These are phyloP conservation scores for Xylariales sp. DNA, from an alignment of 2,329 filamentous ascomycete genomes.

Conservation along the genomic window DNA sequence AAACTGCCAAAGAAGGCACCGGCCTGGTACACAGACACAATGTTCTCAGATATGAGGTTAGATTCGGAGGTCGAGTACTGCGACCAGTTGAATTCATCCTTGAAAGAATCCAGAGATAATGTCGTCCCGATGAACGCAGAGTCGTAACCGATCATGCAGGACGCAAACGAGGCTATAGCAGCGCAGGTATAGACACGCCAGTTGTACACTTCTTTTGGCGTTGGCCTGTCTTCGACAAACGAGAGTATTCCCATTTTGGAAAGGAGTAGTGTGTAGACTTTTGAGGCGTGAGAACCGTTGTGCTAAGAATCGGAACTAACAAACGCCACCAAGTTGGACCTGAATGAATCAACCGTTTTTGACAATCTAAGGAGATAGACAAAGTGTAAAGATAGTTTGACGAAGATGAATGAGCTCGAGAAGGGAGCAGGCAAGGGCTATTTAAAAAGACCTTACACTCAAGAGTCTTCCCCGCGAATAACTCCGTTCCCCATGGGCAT, in stretches of 20 bases:
- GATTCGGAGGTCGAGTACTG: constrained; percentile 29
- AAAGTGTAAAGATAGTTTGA: too few species aligned
- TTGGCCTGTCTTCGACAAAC: constrained; percentile 4
- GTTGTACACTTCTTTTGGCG: constrained; percentile 6
- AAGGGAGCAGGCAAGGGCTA: too few species aligned
- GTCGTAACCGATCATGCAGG: constrained; percentile 41
- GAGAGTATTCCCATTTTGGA: constrained; percentile 5
- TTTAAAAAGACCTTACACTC: too few species aligned
- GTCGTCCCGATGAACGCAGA: constrained; percentile 51
- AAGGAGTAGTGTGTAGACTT: too few species aligned
- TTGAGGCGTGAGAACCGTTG: too few species aligned
- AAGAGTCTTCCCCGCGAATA: too few species aligned
- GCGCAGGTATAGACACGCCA: constrained; percentile 5
- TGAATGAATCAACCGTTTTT: too few species aligned
- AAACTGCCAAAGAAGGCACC: constrained; percentile 51
- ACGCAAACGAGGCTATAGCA: constrained; percentile 4
- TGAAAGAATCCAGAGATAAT: constrained; percentile 44
- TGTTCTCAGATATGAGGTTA: constrained; percentile 38
- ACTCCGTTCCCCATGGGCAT: too few species aligned
- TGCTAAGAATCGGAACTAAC: too few species aligned
- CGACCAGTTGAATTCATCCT: constrained; percentile 37
- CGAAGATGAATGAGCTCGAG: too few species aligned
- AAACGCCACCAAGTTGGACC: too few species aligned
- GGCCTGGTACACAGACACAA: constrained; percentile 43
- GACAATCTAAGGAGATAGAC: too few species aligned